Base-by-base conservation (phyloP, 1,284 basidiomycete species). In the Trichosporon faecale region DNA sequence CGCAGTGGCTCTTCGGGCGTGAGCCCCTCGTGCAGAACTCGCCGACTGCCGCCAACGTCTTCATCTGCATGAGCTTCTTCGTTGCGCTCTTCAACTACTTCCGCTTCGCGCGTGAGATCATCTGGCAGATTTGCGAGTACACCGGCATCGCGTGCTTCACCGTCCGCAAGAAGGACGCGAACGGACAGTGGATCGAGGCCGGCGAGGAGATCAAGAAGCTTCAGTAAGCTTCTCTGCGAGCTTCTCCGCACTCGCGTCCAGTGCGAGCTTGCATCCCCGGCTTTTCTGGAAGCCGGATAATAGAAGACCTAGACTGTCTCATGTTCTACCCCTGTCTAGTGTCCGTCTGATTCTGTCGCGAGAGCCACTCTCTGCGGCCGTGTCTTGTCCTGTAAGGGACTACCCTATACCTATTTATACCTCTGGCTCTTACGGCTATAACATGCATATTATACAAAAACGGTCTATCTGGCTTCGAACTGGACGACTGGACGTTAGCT, bases 131-230 rank as follows among this genome's bases (percentile, higher is more conserved):
- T 80, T 94, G 92, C 68, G 88, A 94, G 73, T 91, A 90, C 83
- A 87, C 94, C 66, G 93, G 94, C 8, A 91, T 95, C 72, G 94
- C 92, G 0, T 95, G 94, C 84, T 93, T 95, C 79, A 93, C 91
- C 5, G 93, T 95, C 25, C 86, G 89, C 71, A 93, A 91, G 85
- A 91, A 89, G 86, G 91, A 92, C 76, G 85, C 83, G 37, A 83
- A 88, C 64, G 92, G 92, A 5, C 85, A 88, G 27, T 94, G 92
- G 92, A 84, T 86, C 55, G 81, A 86, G 66, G 86, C 86, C 55
- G 74, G 70, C 11, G 74, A 82, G 70, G 73, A 33, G 27, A 27
- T 60, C 44, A 66, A 66, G 65, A 68, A 68, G 64, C 37, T 35
- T 25, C 63, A 68, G 67, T 68, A 33, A 46, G 64, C 67, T 16